Percentiles rank a stretch among this genome's conserved stretches.
These are phyloP conservation scores for Debaryomyces coudertii DNA, from an alignment of 1,139 yeast genomes.

Conservation along the genomic window DNA sequence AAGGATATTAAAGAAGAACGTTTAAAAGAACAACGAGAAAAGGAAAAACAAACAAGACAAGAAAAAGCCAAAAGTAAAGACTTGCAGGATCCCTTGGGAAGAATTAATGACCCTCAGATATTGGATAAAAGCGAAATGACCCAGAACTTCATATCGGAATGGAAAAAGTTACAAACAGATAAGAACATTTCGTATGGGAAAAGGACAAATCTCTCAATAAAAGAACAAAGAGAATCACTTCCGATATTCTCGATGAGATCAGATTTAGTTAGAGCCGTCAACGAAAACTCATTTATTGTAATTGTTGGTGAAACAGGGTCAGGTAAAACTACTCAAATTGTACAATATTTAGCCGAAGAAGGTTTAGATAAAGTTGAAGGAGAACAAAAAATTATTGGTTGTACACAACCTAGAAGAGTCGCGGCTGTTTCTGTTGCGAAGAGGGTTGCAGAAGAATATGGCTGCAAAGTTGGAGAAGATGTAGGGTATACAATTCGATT, in stretches of 20 bases:
- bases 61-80: conserved; percentile 26
- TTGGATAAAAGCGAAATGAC: conserved; percentile 16
- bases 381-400: conserved; percentile 59
- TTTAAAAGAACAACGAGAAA: conserved; percentile 51
- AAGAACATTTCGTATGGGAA: conserved; percentile 56
- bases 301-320: conserved; percentile 82
- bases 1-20: conserved; percentile 66
- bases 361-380: conserved; percentile 61
- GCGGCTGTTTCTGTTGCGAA: conserved; percentile 95
- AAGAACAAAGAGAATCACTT: conserved; percentile 66
- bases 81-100: conserved; percentile 47
- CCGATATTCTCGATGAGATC: conserved; percentile 74
- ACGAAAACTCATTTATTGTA: conserved; percentile 47
- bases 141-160: conserved; percentile 38
- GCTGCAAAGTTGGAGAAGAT: conserved; percentile 66
- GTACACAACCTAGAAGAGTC: conserved; percentile 95
- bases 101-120: conserved; percentile 11
- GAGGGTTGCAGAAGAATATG: conserved; percentile 88
- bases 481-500: conserved; percentile 91
- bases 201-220: conserved; percentile 53
- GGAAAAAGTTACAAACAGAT: conserved; percentile 51
- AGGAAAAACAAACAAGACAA: conserved; percentile 34
- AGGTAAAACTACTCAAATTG: conserved; percentile 94
- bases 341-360: conserved; percentile 83
- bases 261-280: conserved; percentile 59